Evolutionary conservation across 495 filamentous ascomycete species (phyloP).

Genomic region (Bombardia bombarda): DNA sequence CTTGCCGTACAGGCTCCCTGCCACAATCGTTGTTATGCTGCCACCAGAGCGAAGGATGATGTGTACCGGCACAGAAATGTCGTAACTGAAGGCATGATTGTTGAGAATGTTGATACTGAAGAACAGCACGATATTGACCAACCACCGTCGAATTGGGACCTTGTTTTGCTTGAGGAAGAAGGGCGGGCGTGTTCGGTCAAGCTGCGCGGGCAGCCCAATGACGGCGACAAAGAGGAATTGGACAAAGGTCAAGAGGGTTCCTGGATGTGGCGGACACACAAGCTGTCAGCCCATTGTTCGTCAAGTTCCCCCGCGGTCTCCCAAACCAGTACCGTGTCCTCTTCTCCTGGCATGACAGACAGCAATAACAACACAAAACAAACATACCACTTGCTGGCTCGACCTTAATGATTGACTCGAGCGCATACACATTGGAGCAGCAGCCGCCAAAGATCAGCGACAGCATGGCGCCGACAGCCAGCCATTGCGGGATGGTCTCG

Average conservation of each 20-base stretch:
- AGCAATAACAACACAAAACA: neutral
- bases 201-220: slow-evolving; percentile 68
- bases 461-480: slow-evolving; percentile 63
- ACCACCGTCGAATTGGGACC: slow-evolving; percentile 81
- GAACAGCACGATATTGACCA: slow-evolving; percentile 83
- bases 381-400: slow-evolving; percentile 53
- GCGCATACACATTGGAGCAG: slow-evolving; percentile 94
- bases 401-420: slow-evolving; percentile 91
- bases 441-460: slow-evolving; percentile 92
- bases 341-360: neutral
- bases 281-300: slow-evolving; percentile 9
- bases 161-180: slow-evolving; percentile 66
- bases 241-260: slow-evolving; percentile 84
- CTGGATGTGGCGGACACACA: slow-evolving; percentile 31
- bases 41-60: slow-evolving; percentile 95
- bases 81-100: slow-evolving; percentile 95
- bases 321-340: neutral
- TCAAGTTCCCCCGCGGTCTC: neutral
- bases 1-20: slow-evolving; percentile 79
- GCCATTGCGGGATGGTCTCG: slow-evolving; percentile 59
- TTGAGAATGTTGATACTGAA: slow-evolving; percentile 89
- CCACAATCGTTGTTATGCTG: slow-evolving; percentile 84
- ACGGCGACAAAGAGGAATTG: slow-evolving; percentile 83
- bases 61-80: slow-evolving; percentile 92
- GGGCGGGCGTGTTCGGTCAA: slow-evolving; percentile 48